These are phyloP conservation scores for Blastocystis sp. DNA, from an alignment of 352 stramenopile genomes.

Conservation along the genomic window DNA sequence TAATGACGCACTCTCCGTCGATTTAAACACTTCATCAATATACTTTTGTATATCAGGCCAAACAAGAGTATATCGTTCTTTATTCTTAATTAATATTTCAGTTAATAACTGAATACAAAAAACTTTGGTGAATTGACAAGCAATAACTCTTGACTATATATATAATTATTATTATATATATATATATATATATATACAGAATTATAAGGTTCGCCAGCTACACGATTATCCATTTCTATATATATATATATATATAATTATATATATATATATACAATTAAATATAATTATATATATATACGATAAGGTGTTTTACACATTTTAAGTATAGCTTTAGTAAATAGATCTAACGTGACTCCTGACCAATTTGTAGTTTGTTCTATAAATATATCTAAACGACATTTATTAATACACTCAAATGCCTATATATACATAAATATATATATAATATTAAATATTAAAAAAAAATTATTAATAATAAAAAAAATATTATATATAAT, in stretches of 20 bases:
- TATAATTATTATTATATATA: no score
- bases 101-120: constrained; percentile 26
- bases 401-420: constrained; percentile 26
- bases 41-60: no score
- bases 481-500: background rate
- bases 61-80: constrained; percentile 5
- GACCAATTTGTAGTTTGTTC: constrained; percentile 21
- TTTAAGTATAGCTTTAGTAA: constrained; percentile 9
- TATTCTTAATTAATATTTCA: constrained; percentile 25
- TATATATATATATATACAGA: no score
- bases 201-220: constrained; percentile 6
- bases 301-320: constrained; percentile 14
- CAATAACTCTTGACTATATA: no score
- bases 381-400: constrained; percentile 14
- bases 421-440: constrained; percentile 11
- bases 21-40: no score
- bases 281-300: no score
- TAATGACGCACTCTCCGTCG: no score
- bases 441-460: constrained; percentile 16
- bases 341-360: background rate
- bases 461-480: background rate
- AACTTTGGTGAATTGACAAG: constrained; percentile 16
- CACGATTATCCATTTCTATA: constrained; percentile 12
- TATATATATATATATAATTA: background rate
- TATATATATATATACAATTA: no score